phyloP scores from a whole-genome alignment of 169 alveolate genomes.

The Plasmodium fragile region DNA sequence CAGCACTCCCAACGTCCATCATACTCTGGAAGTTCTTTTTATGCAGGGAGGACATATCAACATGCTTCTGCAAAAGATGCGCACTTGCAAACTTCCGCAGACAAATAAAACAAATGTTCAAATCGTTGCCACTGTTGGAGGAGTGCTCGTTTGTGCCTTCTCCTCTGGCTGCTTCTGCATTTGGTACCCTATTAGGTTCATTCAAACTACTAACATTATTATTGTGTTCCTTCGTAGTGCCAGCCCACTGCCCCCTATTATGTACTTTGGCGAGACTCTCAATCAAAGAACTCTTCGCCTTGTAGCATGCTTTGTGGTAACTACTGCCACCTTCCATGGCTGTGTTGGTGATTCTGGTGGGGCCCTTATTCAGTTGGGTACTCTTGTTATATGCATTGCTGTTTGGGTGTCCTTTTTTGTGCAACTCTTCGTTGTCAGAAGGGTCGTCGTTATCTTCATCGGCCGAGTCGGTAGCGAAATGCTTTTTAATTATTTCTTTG shows the following conservation, averaged over 20 bases:
- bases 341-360: neutral
- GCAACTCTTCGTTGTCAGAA: constrained; percentile 5
- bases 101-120: constrained; percentile 81
- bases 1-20: constrained; percentile 1
- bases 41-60: constrained; percentile 80
- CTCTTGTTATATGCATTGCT: neutral
- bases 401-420: constrained; percentile 5
- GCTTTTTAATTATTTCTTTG: constrained; percentile 60
- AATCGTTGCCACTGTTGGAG: neutral
- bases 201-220: neutral
- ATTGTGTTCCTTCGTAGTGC: neutral
- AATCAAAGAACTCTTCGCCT: neutral
- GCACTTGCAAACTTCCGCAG: constrained; percentile 78
- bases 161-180: neutral
- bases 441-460: constrained; percentile 66
- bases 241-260: neutral
- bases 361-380: neutral
- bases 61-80: constrained; percentile 80
- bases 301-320: neutral
- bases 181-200: neutral
- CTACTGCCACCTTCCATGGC: neutral
- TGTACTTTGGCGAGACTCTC: neutral
- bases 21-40: constrained; percentile 38
- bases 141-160: constrained; percentile 7
- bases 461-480: constrained; percentile 59